A percentile compares a stretch with the other conserved stretches of the same genome.
Evolutionary conservation across 2,329 filamentous ascomycete genomes (phyloP).

Genomic region (Fusarium equiseti): DNA sequence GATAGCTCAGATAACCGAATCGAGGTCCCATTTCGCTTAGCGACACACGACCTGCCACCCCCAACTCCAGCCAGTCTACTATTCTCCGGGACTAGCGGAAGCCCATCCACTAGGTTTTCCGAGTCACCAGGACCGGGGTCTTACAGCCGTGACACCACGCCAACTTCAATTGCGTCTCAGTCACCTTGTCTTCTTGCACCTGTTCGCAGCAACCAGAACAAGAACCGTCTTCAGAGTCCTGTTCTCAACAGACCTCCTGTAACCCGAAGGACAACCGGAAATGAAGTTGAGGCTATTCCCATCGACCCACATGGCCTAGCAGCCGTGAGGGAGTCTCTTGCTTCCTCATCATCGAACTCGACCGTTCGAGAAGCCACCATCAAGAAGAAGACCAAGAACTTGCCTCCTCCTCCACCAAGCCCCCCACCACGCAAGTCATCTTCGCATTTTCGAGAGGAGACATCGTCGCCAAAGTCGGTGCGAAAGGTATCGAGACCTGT

Average conservation of each 20-base stretch:
- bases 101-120: constrained; percentile 80
- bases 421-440: constrained; percentile 73
- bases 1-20: constrained; percentile 52
- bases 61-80: constrained; percentile 68
- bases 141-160: constrained; percentile 83
- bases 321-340: constrained; percentile 75
- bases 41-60: constrained; percentile 74
- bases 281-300: constrained; percentile 60
- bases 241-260: constrained; percentile 69
- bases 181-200: constrained; percentile 72
- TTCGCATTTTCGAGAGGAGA: constrained; percentile 62
- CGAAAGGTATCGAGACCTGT: constrained; percentile 48
- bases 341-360: constrained; percentile 79
- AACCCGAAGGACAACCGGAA: constrained; percentile 68
- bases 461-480: constrained; percentile 56
- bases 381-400: constrained; percentile 58
- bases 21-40: constrained; percentile 67
- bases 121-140: constrained; percentile 76
- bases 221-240: constrained; percentile 67
- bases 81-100: constrained; percentile 74
- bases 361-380: constrained; percentile 68
- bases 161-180: constrained; percentile 81
- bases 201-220: constrained; percentile 59
- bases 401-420: constrained; percentile 66
- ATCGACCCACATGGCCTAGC: constrained; percentile 70